Evolutionary conservation across 768 basidiomycete genomes (phyloP).

Genomic region (Kwoniella mangroviensis): DNA sequence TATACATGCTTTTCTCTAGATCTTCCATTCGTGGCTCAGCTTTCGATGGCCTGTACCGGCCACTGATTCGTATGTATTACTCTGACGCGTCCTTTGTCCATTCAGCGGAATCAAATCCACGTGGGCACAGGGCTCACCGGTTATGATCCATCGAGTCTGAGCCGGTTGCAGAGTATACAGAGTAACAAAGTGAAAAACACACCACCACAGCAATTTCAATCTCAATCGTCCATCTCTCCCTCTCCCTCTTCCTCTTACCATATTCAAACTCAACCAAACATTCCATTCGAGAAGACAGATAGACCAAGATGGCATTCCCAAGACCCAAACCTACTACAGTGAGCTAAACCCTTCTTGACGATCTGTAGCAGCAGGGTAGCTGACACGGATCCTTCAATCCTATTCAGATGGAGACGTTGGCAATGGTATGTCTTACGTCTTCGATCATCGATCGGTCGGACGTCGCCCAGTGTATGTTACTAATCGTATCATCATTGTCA

Average conservation of each 20-base stretch:
- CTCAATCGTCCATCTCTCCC: neutral
- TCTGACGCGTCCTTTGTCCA: neutral
- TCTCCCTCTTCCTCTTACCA: neutral
- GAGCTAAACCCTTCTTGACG: slow-evolving; percentile 12
- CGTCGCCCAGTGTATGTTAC: too few species aligned
- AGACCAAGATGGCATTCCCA: slow-evolving; percentile 49
- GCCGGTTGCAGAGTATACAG: neutral
- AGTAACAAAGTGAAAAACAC: too few species aligned
- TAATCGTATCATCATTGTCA: neutral
- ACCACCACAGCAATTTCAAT: too few species aligned
- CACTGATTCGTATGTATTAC: too few species aligned
- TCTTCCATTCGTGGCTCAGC: too few species aligned
- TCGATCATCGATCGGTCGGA: neutral
- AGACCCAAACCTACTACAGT: slow-evolving; percentile 53
- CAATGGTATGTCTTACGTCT: slow-evolving; percentile 41
- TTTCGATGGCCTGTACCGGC: too few species aligned
- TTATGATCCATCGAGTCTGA: neutral
- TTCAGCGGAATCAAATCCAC: neutral
- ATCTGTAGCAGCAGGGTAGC: too few species aligned
- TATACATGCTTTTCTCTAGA: too few species aligned
- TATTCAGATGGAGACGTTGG: slow-evolving; percentile 52
- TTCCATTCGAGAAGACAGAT: neutral
- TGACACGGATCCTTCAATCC: too few species aligned
- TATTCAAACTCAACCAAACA: too few species aligned
- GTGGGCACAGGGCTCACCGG: neutral